Conservation (phyloP, 169 alveolate species). For the Eimeria falciformis region DNA sequence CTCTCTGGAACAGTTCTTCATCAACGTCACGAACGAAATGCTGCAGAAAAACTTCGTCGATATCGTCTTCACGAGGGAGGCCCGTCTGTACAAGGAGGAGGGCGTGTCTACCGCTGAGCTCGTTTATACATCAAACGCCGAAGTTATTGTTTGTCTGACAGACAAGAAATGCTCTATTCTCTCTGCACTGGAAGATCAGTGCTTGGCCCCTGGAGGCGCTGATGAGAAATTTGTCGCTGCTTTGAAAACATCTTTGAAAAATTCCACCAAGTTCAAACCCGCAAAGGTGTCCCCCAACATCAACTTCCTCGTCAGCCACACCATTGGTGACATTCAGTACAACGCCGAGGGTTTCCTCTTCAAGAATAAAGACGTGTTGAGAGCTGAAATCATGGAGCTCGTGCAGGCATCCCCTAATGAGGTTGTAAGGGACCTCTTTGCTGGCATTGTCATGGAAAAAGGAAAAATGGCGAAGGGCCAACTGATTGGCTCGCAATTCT, state of each 20-base stretch:
- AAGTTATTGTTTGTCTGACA: conserved; percentile 77
- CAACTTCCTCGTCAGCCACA: conserved; percentile 91
- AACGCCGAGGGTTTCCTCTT: conserved; percentile 89
- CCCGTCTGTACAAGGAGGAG: conserved; percentile 76
- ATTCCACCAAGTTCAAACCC: conserved; percentile 76
- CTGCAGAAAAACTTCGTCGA: conserved; percentile 95
- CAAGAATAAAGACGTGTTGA: conserved; percentile 92
- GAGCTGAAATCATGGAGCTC: conserved; percentile 91
- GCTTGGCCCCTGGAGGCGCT: conserved; percentile 94
- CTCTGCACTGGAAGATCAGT: conserved; percentile 92
- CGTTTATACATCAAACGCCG: conserved; percentile 76
- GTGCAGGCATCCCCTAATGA: conserved; percentile 87
- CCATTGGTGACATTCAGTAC: conserved; percentile 93
- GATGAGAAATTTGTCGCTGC: conserved; percentile 91
- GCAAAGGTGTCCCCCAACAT: conserved; percentile 91
- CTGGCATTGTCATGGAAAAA: conserved; percentile 87
- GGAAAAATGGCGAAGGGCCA: conserved; percentile 95
- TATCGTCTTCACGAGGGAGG: conserved; percentile 79
- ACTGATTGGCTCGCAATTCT: conserved; percentile 93
- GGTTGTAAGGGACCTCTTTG: conserved; percentile 87
- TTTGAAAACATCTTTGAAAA: conserved; percentile 79
- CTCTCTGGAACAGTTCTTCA: conserved; percentile 98
- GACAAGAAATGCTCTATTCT: conserved; percentile 86
- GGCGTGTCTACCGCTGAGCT: conserved; percentile 77
- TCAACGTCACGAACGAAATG: conserved; percentile 98